phyloP scores from a whole-genome alignment of 768 basidiomycete genomes.

The Lactarius sp. region DNA sequence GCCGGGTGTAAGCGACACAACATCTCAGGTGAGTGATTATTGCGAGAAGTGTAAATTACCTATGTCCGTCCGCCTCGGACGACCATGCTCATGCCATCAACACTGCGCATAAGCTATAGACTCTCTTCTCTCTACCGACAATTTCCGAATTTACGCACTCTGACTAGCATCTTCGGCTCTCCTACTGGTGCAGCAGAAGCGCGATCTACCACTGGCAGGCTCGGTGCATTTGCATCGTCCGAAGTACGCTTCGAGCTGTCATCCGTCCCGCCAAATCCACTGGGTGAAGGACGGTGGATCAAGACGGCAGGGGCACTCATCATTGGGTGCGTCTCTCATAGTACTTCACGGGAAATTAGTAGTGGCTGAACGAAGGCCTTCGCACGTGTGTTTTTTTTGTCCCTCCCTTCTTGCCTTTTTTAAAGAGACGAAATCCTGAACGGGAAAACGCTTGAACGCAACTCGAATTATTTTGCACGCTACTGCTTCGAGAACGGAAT shows the following conservation, averaged over 20 bases:
- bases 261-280: constrained; percentile 55
- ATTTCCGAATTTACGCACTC: neutral
- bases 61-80: neutral
- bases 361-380: neutral
- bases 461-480: constrained; percentile 82
- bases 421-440: constrained; percentile 86
- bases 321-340: constrained; percentile 53
- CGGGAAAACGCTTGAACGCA: constrained; percentile 81
- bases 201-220: neutral
- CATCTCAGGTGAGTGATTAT: neutral
- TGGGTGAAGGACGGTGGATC: constrained; percentile 68
- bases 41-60: neutral
- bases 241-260: constrained; percentile 44
- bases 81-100: constrained; percentile 12
- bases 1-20: no score
- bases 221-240: neutral
- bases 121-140: constrained; percentile 9
- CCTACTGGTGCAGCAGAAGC: neutral
- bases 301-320: constrained; percentile 69
- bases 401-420: no score
- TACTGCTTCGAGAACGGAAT: constrained; percentile 87
- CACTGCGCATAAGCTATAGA: constrained; percentile 1
- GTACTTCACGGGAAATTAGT: neutral
- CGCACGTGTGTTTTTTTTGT: neutral
- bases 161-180: neutral